phyloP scores from a whole-genome alignment of 257 asterid species.

The Oldenlandia corymbosa region DNA sequence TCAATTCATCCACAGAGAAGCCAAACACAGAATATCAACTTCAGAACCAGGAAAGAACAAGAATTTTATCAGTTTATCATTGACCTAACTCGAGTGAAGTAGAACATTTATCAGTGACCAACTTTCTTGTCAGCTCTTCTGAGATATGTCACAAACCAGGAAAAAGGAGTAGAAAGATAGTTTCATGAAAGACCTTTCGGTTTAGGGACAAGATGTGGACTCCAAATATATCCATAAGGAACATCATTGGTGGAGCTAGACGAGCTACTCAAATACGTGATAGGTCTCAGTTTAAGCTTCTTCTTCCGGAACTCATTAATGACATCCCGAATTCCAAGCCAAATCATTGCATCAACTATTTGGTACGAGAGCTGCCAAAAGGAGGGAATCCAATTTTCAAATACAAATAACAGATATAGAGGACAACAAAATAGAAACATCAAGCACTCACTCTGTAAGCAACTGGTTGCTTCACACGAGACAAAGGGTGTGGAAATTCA shows the following conservation, averaged over 20 bases:
- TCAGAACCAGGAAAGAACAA: not conserved
- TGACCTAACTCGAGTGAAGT: not conserved
- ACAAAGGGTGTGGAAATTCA: constrained; percentile 93
- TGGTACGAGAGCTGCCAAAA: constrained; percentile 86
- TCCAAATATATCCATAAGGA: constrained; percentile 91
- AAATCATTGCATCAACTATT: constrained; percentile 72
- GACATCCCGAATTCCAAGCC: constrained; percentile 93
- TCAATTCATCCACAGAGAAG: too few relatives aligned
- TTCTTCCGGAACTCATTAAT: constrained; percentile 85
- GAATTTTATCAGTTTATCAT: not conserved
- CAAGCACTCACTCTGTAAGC: constrained; percentile 59
- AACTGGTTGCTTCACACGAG: constrained; percentile 81
- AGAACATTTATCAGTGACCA: not conserved
- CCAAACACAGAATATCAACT: not conserved
- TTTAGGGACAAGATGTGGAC: constrained; percentile 92
- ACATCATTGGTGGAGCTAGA: constrained; percentile 37
- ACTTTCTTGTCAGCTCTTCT: not conserved
- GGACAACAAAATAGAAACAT: constrained; percentile 15
- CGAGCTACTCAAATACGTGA: constrained; percentile 74
- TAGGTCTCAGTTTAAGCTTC: constrained; percentile 60
- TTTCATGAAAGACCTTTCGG: constrained; percentile 59
- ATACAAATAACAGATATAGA: not conserved
- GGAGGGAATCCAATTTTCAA: constrained; percentile 6
- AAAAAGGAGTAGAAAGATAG: constrained; percentile 6
- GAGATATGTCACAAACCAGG: not conserved